A percentile compares a stretch with the other conserved stretches of the same genome.
These are phyloP conservation scores for Gaertneriomyces semiglobifer DNA, from an alignment of 192 early-diverging fungal species.

Conservation along the genomic window DNA sequence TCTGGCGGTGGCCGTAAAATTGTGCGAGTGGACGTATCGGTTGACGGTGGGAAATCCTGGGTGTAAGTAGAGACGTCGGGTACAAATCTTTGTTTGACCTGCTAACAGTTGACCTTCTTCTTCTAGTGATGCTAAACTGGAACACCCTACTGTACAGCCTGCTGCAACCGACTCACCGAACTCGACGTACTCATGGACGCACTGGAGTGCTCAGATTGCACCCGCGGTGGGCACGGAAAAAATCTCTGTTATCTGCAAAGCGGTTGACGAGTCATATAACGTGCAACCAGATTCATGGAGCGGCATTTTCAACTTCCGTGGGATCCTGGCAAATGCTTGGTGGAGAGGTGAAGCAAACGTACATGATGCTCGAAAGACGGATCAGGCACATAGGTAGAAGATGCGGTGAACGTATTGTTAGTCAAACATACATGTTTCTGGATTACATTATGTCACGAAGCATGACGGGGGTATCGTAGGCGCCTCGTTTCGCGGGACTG, in stretches of 20 bases:
- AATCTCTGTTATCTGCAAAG: slow-evolving; percentile 71
- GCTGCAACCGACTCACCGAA: not conserved
- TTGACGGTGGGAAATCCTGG: slow-evolving; percentile 79
- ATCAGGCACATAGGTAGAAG: too few species aligned
- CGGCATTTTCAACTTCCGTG: slow-evolving; percentile 48
- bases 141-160: not conserved
- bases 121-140: too few species aligned
- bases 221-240: slow-evolving; percentile 71
- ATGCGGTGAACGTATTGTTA: too few species aligned
- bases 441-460: too few species aligned
- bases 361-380: not conserved
- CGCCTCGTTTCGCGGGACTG: too few species aligned
- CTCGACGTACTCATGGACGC: too few species aligned
- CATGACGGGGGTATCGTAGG: too few species aligned
- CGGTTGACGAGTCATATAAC: slow-evolving; percentile 83
- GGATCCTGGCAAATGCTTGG: slow-evolving; percentile 48
- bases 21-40: slow-evolving; percentile 42
- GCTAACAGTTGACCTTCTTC: too few species aligned
- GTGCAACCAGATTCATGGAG: slow-evolving; percentile 68
- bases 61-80: slow-evolving; percentile 29
- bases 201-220: not conserved
- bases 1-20: slow-evolving; percentile 41
- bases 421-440: too few species aligned
- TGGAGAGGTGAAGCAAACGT: slow-evolving; percentile 35
- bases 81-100: too few species aligned